Conservation (phyloP, 805 yeast species). For the Clavispora asparagi region DNA sequence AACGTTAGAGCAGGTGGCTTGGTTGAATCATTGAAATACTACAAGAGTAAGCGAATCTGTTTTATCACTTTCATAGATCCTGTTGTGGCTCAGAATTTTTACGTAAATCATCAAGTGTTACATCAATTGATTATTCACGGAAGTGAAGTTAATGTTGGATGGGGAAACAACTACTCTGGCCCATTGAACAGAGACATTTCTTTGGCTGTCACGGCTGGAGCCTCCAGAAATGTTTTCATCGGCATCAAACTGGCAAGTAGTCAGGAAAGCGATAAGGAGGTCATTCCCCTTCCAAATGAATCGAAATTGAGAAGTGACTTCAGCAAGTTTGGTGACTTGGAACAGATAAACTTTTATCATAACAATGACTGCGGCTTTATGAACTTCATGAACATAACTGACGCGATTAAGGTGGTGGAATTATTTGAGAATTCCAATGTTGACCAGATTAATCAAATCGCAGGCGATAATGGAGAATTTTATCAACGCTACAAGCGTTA, state of each 20-base stretch:
- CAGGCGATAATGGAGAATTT: constrained; percentile 28
- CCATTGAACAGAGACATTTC: constrained; percentile 52
- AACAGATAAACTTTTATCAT: constrained; percentile 68
- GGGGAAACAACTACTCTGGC: constrained; percentile 68
- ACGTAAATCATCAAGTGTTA: constrained; percentile 48
- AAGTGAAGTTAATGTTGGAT: constrained; percentile 57
- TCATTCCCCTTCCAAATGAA: constrained; percentile 33
- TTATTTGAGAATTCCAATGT: constrained; percentile 39
- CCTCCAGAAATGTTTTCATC: constrained; percentile 71
- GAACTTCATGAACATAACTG: constrained; percentile 58
- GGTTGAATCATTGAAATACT: constrained; percentile 51
- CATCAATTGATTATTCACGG: constrained; percentile 61
- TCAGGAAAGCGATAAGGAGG: constrained; percentile 9
- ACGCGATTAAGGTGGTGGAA: constrained; percentile 62
- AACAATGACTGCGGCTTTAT: constrained; percentile 72
- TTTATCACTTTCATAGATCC: constrained; percentile 68
- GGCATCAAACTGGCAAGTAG: constrained; percentile 43
- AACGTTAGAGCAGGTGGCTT: constrained; percentile 72
- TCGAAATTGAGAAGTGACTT: constrained; percentile 55
- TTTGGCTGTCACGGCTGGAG: constrained; percentile 66
- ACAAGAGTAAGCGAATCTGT: constrained; percentile 53
- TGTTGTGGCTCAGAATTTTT: constrained; percentile 61
- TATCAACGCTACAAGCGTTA: constrained; percentile 46
- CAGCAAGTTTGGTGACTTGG: constrained; percentile 60
- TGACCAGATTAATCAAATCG: constrained; percentile 32